These are phyloP conservation scores for Podospora comata DNA, from an alignment of 495 filamentous ascomycete species.

Conservation along the genomic window DNA sequence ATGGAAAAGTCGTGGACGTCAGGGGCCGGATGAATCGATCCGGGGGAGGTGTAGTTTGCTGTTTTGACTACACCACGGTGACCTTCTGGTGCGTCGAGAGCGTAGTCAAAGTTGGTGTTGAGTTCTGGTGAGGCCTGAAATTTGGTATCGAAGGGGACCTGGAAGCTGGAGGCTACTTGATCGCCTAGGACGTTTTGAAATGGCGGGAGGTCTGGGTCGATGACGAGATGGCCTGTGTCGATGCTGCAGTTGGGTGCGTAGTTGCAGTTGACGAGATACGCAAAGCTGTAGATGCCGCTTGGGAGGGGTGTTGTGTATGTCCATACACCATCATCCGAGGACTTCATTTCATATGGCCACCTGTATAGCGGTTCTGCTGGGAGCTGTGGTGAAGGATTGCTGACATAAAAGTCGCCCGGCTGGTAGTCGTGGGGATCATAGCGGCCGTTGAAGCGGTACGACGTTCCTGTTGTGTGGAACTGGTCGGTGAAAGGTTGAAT, in stretches of 20 bases:
- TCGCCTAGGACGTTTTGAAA: constrained; percentile 34
- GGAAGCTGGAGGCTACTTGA: constrained; percentile 36
- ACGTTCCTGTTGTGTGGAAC: constrained; percentile 29
- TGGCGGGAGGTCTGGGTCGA: constrained; percentile 33
- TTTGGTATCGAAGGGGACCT: constrained; percentile 31
- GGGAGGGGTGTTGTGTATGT: constrained; percentile 33
- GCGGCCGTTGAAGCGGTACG: constrained; percentile 22
- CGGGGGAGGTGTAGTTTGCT: constrained; percentile 36
- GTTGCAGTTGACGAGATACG: constrained; percentile 34
- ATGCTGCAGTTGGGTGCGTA: constrained; percentile 35
- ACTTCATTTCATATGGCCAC: constrained; percentile 36
- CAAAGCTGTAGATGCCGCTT: constrained; percentile 33
- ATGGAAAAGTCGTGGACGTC: constrained; percentile 32
- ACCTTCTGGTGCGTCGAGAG: constrained; percentile 24
- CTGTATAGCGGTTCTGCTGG: constrained; percentile 21
- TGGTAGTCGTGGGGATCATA: constrained; percentile 33
- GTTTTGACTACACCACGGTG: constrained; percentile 28
- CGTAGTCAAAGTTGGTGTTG: constrained; percentile 35
- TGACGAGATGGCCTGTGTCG: constrained; percentile 34
- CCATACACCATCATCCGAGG: constrained; percentile 28
- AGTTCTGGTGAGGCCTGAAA: constrained; percentile 34
- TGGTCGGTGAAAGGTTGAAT: constrained; percentile 33
- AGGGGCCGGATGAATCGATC: constrained; percentile 32
- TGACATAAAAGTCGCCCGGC: constrained; percentile 34
- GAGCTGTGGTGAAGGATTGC: constrained; percentile 21